Evolutionary conservation across 2,329 filamentous ascomycete species (phyloP), one percentile per base, ranked within the genome.

Genomic region (Graphilbum ipis-grandicollis): DNA sequence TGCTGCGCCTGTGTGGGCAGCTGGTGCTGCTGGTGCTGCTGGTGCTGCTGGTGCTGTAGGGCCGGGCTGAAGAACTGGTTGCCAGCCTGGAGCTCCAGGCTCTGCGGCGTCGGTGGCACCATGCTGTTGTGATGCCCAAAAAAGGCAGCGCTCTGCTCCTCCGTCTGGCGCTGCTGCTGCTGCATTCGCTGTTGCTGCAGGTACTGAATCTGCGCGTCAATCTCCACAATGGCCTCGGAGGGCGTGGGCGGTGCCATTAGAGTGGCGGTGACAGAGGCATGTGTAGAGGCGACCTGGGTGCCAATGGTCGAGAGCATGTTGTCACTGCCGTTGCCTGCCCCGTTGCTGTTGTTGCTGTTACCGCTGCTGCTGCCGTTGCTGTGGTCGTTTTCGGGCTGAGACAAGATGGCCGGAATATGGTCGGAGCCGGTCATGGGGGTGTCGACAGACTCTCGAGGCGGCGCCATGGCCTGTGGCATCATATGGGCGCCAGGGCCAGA

Each of bases 101-200:
- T 88, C 52, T 80, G 82, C 0, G 82, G 82, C 13, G 82, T 90
- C 3, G 80, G 80, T 6, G 82, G 82, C 8, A 84, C 70, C 36
- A 79, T 73, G 41, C 67, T 63, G 43, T 65, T 66, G 41, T 69
- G 63, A 36, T 56, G 66, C 38, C 56, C 52, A 48, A 67, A 75
- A 48, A 65, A 71, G 38, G 64, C 65, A 12, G 56, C 61, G 33
- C 63, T 66, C 42, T 75, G 69, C 48, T 76, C 69, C 36, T 69
- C 62, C 14, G 71, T 50, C 43, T 70, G 67, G 37, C 65, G 62
- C 45, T 70, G 68, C 49, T 75, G 69, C 44, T 74, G 66, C 22
- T 75, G 65, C 35, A 72, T 54, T 49, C 68, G 70, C 53, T 77
- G 71, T 46, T 75, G 68, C 49, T 76, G 72, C 19, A 77, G 56